phyloP scores from a whole-genome alignment of 148 eudicot species.

The Camellia lanceoleosa region DNA sequence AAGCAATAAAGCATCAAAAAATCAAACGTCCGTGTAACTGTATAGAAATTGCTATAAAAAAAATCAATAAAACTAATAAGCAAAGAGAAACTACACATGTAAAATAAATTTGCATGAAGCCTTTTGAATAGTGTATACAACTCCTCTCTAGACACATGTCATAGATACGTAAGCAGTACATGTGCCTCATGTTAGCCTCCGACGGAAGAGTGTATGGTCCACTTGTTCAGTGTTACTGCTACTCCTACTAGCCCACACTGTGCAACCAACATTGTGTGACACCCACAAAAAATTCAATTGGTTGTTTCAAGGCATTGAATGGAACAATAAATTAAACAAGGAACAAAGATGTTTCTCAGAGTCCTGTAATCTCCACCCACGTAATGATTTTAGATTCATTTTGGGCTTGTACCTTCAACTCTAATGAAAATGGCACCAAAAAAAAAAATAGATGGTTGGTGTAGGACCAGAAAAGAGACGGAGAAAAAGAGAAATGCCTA shows the following conservation, averaged over 20 bases:
- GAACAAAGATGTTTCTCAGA: background rate
- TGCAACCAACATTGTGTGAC: background rate
- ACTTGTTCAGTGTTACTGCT: background rate
- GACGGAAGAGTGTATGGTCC: too few relatives aligned
- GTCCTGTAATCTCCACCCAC: background rate
- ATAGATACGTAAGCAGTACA: too few relatives aligned
- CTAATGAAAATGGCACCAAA: background rate
- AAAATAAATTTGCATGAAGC: background rate
- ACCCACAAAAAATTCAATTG: background rate
- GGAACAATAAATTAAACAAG: background rate
- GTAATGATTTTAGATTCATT: background rate
- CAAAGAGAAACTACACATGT: too few relatives aligned
- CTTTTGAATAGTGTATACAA: background rate
- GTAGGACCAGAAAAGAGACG: too few relatives aligned
- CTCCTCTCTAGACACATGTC: too few relatives aligned
- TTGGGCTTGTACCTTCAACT: background rate
- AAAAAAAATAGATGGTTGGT: background rate
- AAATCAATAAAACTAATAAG: background rate
- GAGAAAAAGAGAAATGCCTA: too few relatives aligned
- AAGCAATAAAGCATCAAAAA: slow-evolving; percentile 12
- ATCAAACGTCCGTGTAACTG: background rate
- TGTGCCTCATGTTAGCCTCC: too few relatives aligned
- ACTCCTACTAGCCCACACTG: background rate
- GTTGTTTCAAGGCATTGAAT: background rate
- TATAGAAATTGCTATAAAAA: background rate